These are phyloP conservation scores for Podospora tetraspora DNA, from an alignment of 495 filamentous ascomycete species.

Conservation along the genomic window DNA sequence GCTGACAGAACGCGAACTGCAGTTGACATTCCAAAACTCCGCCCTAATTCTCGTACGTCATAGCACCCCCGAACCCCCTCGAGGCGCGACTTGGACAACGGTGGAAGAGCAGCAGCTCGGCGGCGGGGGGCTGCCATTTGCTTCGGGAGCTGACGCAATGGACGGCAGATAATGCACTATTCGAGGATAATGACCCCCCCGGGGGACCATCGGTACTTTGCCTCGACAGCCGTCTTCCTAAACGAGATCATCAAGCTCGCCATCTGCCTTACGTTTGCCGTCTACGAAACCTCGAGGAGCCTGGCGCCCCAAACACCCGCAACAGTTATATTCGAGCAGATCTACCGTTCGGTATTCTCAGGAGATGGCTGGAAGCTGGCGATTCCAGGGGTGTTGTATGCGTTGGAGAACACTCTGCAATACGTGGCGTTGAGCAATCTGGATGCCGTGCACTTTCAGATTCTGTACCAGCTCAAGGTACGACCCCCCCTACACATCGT, in stretches of 20 bases:
- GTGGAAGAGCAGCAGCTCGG: background rate
- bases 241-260: slow-evolving; percentile 90
- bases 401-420: slow-evolving; percentile 83
- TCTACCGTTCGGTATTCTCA: slow-evolving; percentile 76
- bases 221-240: slow-evolving; percentile 90
- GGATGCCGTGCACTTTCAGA: slow-evolving; percentile 86
- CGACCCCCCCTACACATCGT: background rate
- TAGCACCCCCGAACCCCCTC: background rate
- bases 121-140: background rate
- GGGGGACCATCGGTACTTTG: slow-evolving; percentile 78
- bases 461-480: slow-evolving; percentile 82
- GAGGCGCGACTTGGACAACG: background rate
- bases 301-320: slow-evolving; percentile 70
- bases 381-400: slow-evolving; percentile 83
- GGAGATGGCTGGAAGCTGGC: slow-evolving; percentile 96
- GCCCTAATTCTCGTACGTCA: slow-evolving; percentile 63
- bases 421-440: slow-evolving; percentile 90
- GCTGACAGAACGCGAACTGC: slow-evolving; percentile 19
- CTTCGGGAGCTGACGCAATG: slow-evolving; percentile 14
- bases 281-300: slow-evolving; percentile 77
- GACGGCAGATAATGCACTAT: slow-evolving; percentile 74
- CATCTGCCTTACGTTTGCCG: slow-evolving; percentile 76
- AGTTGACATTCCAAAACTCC: slow-evolving; percentile 79
- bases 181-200: slow-evolving; percentile 83
- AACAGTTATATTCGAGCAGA: slow-evolving; percentile 69